Base-by-base conservation (phyloP, 352 stramenopile genomes). In the Phytopythium boreale region DNA sequence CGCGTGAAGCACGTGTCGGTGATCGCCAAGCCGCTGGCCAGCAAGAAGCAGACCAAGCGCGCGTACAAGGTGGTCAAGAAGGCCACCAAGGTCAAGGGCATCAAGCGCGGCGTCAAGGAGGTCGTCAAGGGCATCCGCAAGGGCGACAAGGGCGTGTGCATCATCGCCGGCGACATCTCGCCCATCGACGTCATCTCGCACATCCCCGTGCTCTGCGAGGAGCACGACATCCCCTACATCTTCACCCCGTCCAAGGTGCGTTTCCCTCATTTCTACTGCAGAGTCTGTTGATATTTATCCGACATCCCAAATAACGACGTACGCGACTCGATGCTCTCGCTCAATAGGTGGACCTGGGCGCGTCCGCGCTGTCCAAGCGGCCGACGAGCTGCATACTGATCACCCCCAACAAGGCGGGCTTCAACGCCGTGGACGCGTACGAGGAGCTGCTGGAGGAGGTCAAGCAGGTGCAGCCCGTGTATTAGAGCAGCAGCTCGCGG, bases 161-260 rank as follows among this genome's bases (percentile, higher is more conserved):
- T 99, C 61, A 96, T 99, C 52, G 98, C 98, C 4, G 98, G 97
- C 43, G 98, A 99, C 85, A 99, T 99, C 67, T 99, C 93, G 64
- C 98, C 98, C n/a, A 93, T 99, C 44, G 98, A 99, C 75, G 98
- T 99, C n/a, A 98, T 99, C 69, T 98, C 92, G 64, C 98, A 99
- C 88, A 91, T 99, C 59, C 97, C 98, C 17, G 85, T 99, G 61
- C 80, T 99, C 52, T 98, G 98, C 67, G 98, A 99, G 76, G 97
- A 99, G 80, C 92, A 98, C 70, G 90, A 98, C 71, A 97, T 99
- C 55, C 94, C 96, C 24, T 99, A 99, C 85, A 87, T 99, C 55
- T 99, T 99, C 78, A 98, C 98, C 27, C 93, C 94, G 14, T 98
- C 93, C 66, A 99, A 98, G 87, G 82, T 95, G 80, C 37, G 64